phyloP scores from a whole-genome alignment of 768 basidiomycete genomes.

The Stropharia rugosoannulata region DNA sequence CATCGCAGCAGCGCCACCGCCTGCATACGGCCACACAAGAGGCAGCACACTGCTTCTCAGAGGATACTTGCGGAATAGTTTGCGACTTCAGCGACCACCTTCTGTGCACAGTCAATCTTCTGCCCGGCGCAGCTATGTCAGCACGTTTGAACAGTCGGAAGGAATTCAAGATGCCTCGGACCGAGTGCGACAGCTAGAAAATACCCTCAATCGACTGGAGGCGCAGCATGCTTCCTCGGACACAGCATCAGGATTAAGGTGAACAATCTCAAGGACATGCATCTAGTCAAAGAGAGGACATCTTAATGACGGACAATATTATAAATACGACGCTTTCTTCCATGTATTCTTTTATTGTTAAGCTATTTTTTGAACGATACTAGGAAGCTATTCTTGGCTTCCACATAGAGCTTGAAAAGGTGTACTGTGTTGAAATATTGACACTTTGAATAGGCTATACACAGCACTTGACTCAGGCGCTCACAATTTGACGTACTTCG shows the following conservation, averaged over 20 bases:
- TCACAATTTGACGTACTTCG: too few relatives aligned
- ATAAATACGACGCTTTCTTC: too few relatives aligned
- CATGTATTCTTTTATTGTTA: too few relatives aligned
- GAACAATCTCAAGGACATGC: background rate
- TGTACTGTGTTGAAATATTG: too few relatives aligned
- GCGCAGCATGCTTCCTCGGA: constrained; percentile 14
- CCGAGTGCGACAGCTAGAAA: constrained; percentile 51
- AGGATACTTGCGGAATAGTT: constrained; percentile 47
- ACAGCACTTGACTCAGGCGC: too few relatives aligned
- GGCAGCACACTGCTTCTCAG: constrained; percentile 63
- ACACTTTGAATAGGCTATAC: too few relatives aligned
- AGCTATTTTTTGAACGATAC: too few relatives aligned
- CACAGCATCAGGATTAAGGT: constrained; percentile 3
- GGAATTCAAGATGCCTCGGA: constrained; percentile 47
- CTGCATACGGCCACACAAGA: constrained; percentile 75
- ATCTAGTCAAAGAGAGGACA: too few relatives aligned
- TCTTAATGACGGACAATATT: too few relatives aligned
- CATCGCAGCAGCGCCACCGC: constrained; percentile 69
- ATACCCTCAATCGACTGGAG: constrained; percentile 50
- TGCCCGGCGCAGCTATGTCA: constrained; percentile 52
- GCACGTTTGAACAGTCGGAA: constrained; percentile 58
- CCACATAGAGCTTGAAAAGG: too few relatives aligned
- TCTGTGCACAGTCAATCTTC: constrained; percentile 32
- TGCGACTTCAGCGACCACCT: constrained; percentile 47
- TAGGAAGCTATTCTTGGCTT: too few relatives aligned